These are phyloP conservation scores for Haematococcus lacustris DNA, from an alignment of 139 green algal species.

Conservation along the genomic window DNA sequence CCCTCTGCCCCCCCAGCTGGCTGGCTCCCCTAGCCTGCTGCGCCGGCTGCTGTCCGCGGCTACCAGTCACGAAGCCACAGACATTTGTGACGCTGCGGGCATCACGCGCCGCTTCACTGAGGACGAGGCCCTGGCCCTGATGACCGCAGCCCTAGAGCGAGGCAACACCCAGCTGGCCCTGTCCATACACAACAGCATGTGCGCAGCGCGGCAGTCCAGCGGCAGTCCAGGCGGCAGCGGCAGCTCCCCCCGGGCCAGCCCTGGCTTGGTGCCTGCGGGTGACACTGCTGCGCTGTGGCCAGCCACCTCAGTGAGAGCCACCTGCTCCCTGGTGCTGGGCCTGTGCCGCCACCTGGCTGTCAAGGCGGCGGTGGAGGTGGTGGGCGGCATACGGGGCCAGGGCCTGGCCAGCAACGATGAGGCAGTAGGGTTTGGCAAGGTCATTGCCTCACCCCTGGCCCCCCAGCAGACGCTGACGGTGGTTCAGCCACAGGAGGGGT, in stretches of 20 bases:
- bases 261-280: neutral
- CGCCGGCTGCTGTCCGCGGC: conserved; percentile 2
- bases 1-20: neutral
- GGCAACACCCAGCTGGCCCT: conserved; percentile 61
- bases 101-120: neutral
- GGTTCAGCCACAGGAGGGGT: conserved; percentile 75
- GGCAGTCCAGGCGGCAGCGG: neutral
- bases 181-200: conserved; percentile 61
- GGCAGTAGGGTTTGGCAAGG: conserved; percentile 37
- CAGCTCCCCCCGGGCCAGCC: neutral
- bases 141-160: conserved; percentile 28
- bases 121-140: conserved; percentile 23
- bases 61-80: conserved; percentile 11
- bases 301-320: conserved; percentile 38
- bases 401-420: conserved; percentile 44
- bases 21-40: neutral
- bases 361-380: conserved; percentile 55
- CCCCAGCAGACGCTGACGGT: conserved; percentile 66
- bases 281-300: conserved; percentile 34
- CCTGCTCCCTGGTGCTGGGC: conserved; percentile 55
- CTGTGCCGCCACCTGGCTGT: conserved; percentile 64
- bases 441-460: conserved; percentile 64
- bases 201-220: conserved; percentile 1
- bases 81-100: conserved; percentile 17
- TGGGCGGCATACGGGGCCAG: conserved; percentile 41